Conservation (phyloP, 108 stramenopile genomes). For the Fistulifera pelliculosa region DNA sequence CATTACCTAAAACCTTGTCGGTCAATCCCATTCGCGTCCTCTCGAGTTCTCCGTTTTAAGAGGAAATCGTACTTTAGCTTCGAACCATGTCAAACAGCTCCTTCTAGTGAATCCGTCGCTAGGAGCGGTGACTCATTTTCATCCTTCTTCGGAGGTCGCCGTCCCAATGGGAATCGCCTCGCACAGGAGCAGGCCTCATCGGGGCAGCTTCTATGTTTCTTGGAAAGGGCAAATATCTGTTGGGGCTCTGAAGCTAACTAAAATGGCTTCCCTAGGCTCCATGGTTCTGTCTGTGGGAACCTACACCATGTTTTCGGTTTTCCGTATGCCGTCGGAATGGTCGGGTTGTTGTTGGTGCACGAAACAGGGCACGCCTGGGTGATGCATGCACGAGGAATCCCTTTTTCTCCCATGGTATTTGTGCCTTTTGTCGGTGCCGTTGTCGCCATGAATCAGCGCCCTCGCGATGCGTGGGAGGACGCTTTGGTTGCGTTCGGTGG, state of each 20-base stretch:
- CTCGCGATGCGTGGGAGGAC: conserved; percentile 81
- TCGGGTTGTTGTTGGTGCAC: conserved; percentile 79
- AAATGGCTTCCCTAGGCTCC: conserved; percentile 74
- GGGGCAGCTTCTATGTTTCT: conserved; percentile 53
- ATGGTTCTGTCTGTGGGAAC: conserved; percentile 84
- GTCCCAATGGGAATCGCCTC: conserved; percentile 23
- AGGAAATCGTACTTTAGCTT: too few species aligned
- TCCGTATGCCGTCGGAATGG: conserved; percentile 89
- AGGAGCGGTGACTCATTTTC: conserved; percentile 33
- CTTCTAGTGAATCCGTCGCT: background rate
- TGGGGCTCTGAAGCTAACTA: conserved; percentile 83
- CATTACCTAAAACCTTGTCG: too few species aligned
- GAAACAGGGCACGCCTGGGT: conserved; percentile 82
- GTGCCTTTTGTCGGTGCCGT: conserved; percentile 86
- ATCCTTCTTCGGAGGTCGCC: conserved; percentile 14
- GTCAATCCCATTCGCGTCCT: too few species aligned
- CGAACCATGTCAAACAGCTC: too few species aligned
- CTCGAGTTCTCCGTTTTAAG: too few species aligned
- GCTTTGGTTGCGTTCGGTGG: conserved; percentile 89
- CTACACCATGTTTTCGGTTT: conserved; percentile 83
- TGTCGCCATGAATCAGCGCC: conserved; percentile 72
- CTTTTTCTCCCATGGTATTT: conserved; percentile 87
- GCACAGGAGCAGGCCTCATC: conserved; percentile 35
- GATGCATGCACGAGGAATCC: conserved; percentile 69
- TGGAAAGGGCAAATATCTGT: conserved; percentile 87